Percentiles rank a stretch among this genome's conserved stretches.
Evolutionary conservation across 2,329 filamentous ascomycete species (phyloP).

Genomic region (Exophiala viscosa): DNA sequence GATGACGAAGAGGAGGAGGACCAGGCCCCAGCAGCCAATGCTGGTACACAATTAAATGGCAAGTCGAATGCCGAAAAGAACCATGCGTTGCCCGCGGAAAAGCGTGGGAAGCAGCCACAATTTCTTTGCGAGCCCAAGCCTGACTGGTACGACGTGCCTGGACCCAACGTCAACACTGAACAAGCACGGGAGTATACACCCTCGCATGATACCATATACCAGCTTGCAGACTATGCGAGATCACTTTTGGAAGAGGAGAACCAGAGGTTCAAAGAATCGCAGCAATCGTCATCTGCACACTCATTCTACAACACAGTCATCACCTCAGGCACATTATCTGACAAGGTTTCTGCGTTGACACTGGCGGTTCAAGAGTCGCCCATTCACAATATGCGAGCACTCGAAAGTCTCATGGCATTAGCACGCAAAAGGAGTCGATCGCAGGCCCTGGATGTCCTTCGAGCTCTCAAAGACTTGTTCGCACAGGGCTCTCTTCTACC

Average conservation of each 20-base stretch:
- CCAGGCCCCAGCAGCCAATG: slow-evolving; percentile 15
- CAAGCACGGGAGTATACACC: slow-evolving; percentile 20
- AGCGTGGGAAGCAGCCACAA: slow-evolving; percentile 30
- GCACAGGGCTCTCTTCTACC: slow-evolving; percentile 85
- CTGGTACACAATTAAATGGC: not conserved
- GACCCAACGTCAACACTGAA: slow-evolving; percentile 15
- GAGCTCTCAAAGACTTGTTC: slow-evolving; percentile 89
- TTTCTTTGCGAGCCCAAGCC: slow-evolving; percentile 27
- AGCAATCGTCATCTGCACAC: slow-evolving; percentile 76
- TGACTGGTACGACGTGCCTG: slow-evolving; percentile 26
- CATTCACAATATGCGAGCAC: slow-evolving; percentile 82
- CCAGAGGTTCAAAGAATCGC: slow-evolving; percentile 65
- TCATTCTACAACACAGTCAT: slow-evolving; percentile 98
- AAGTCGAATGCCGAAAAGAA: slow-evolving; percentile 29
- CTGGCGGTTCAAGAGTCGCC: slow-evolving; percentile 94
- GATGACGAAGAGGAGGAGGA: slow-evolving; percentile 39
- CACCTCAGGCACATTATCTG: slow-evolving; percentile 89
- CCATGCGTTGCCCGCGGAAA: slow-evolving; percentile 30
- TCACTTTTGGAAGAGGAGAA: slow-evolving; percentile 75
- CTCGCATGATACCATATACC: slow-evolving; percentile 37
- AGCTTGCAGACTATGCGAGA: slow-evolving; percentile 64
- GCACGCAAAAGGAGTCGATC: slow-evolving; percentile 92
- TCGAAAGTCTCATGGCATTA: slow-evolving; percentile 76
- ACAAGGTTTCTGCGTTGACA: slow-evolving; percentile 93
- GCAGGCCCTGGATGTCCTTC: slow-evolving; percentile 87